A percentile compares a stretch with the other conserved stretches of the same genome.
Evolutionary conservation across 1,284 basidiomycete genomes (phyloP).

Genomic region (Coriolopsis trogii): DNA sequence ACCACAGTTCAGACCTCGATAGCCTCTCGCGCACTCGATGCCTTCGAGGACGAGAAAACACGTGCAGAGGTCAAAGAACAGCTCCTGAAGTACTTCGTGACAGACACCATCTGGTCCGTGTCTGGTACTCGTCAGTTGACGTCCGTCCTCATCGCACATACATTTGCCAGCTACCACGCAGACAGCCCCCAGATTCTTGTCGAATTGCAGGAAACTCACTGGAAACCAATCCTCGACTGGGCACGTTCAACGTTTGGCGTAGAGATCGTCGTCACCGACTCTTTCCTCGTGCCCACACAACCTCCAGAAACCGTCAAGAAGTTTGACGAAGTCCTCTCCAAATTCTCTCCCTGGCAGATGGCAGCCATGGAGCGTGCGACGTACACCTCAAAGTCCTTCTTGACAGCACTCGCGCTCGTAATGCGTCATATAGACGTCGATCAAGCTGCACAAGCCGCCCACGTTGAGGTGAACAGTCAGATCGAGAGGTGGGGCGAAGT

Average conservation of each 20-base stretch:
- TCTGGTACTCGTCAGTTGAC: not conserved
- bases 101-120: constrained; percentile 89
- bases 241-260: constrained; percentile 66
- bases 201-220: constrained; percentile 82
- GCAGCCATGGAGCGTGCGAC: constrained; percentile 96
- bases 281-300: constrained; percentile 71
- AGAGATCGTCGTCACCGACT: constrained; percentile 69
- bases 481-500: constrained; percentile 98
- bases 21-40: constrained; percentile 87
- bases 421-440: constrained; percentile 79
- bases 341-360: constrained; percentile 83
- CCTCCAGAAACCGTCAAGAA: constrained; percentile 66
- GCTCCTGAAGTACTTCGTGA: constrained; percentile 88
- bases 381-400: constrained; percentile 89
- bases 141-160: not conserved
- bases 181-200: constrained; percentile 79
- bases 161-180: constrained; percentile 75
- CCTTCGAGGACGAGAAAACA: constrained; percentile 59
- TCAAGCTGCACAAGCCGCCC: constrained; percentile 82
- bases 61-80: constrained; percentile 71
- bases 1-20: constrained; percentile 76
- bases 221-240: constrained; percentile 91
- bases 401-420: constrained; percentile 87
- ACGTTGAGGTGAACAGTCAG: constrained; percentile 95
- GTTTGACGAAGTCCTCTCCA: constrained; percentile 58